These are phyloP conservation scores for Schoenoplectus triqueter DNA, from an alignment of 202 grass and related monocot genomes.

Conservation along the genomic window DNA sequence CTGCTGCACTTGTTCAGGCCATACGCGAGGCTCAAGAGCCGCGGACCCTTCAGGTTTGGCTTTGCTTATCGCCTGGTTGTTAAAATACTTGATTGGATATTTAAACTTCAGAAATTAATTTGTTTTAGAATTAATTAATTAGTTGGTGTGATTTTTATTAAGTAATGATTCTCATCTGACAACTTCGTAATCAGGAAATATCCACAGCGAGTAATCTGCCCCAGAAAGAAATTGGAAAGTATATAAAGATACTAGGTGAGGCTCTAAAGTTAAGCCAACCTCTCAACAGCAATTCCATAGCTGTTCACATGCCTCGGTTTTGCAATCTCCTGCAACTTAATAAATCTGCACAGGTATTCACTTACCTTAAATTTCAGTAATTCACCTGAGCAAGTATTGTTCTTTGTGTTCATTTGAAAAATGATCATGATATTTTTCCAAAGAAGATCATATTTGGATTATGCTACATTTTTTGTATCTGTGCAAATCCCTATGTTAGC, in stretches of 20 bases:
- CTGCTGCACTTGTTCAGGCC: conserved; percentile 90
- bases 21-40: conserved; percentile 93
- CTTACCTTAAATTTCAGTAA: conserved; percentile 25
- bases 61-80: conserved; percentile 25
- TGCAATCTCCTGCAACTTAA: conserved; percentile 94
- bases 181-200: conserved; percentile 71
- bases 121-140: background rate
- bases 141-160: no score
- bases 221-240: conserved; percentile 98
- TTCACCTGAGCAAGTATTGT: conserved; percentile 5
- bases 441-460: background rate
- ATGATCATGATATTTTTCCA: background rate
- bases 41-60: conserved; percentile 79
- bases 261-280: conserved; percentile 92
- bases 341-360: conserved; percentile 93
- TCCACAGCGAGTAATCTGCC: conserved; percentile 97
- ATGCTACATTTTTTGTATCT: background rate
- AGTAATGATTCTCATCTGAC: background rate
- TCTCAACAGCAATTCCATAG: conserved; percentile 95
- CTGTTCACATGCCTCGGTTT: conserved; percentile 98
- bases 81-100: conserved; percentile 32
- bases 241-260: conserved; percentile 98
- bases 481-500: background rate
- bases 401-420: background rate
- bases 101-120: background rate